Conservation (phyloP, 2,329 filamentous ascomycete species). For the Sporothrix pseudoabietina region DNA sequence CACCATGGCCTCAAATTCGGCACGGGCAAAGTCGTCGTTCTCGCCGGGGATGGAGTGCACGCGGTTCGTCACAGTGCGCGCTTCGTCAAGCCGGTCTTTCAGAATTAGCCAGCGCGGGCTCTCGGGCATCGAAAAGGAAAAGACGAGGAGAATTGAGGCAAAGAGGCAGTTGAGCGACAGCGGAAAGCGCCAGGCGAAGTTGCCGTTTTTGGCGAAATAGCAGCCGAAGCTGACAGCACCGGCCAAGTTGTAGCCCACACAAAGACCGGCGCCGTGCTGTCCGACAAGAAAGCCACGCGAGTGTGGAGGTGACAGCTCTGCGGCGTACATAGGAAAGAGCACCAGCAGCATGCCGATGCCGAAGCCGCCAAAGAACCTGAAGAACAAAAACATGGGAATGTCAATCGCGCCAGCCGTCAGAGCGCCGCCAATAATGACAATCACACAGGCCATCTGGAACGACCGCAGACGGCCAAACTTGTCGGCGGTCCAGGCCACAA, state of each 20-base stretch:
- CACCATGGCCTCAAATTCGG: slow-evolving; percentile 33
- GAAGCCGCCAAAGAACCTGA: slow-evolving; percentile 16
- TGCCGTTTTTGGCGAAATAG: slow-evolving; percentile 24
- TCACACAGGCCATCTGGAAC: slow-evolving; percentile 16
- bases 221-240: slow-evolving; percentile 53
- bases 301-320: slow-evolving; percentile 19
- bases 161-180: slow-evolving; percentile 49
- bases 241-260: slow-evolving; percentile 20
- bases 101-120: slow-evolving; percentile 45
- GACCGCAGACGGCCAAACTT: slow-evolving; percentile 14
- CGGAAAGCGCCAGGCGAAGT: slow-evolving; percentile 47
- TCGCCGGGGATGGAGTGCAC: slow-evolving; percentile 36
- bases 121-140: slow-evolving; percentile 42
- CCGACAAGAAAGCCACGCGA: slow-evolving; percentile 18
- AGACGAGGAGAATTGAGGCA: slow-evolving; percentile 40
- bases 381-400: slow-evolving; percentile 20
- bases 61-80: slow-evolving; percentile 43
- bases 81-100: slow-evolving; percentile 46
- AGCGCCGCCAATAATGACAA: slow-evolving; percentile 5
- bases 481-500: slow-evolving; percentile 20
- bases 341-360: slow-evolving; percentile 25
- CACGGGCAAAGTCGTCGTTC: slow-evolving; percentile 21
- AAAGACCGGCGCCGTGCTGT: slow-evolving; percentile 13
- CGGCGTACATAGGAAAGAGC: slow-evolving; percentile 25
- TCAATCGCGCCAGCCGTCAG: slow-evolving; percentile 12